These are phyloP conservation scores for Rhypophila decipiens DNA, from an alignment of 495 filamentous ascomycete genomes.

Conservation along the genomic window DNA sequence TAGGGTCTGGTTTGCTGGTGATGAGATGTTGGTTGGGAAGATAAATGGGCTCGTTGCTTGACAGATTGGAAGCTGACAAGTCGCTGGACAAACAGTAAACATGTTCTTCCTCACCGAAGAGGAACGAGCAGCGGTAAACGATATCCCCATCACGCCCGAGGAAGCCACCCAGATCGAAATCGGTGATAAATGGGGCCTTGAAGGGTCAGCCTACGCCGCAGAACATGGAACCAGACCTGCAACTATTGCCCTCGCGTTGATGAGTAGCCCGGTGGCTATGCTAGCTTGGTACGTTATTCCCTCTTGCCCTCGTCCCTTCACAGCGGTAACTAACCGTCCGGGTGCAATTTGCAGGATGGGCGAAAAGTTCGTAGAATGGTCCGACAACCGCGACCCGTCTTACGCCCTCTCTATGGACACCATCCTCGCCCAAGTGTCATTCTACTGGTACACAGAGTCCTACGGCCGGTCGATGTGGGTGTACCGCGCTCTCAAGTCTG, in stretches of 20 bases:
- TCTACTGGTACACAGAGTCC: conserved; percentile 62
- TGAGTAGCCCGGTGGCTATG: conserved; percentile 54
- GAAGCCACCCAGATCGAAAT: background rate
- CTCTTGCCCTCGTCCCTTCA: background rate
- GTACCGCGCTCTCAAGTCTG: conserved; percentile 37
- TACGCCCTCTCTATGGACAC: conserved; percentile 8
- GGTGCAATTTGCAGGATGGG: conserved; percentile 35
- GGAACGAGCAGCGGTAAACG: background rate
- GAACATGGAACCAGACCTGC: conserved; percentile 53
- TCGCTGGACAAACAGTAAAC: too few species aligned
- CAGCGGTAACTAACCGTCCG: background rate
- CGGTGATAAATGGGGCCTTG: conserved; percentile 5
- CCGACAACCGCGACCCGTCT: conserved; percentile 31
- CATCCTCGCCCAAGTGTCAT: conserved; percentile 47
- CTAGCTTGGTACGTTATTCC: conserved; percentile 43
- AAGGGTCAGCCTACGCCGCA: conserved; percentile 45
- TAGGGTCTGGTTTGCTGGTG: background rate
- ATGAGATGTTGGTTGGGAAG: too few species aligned
- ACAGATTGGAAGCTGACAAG: too few species aligned
- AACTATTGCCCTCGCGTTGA: conserved; percentile 53
- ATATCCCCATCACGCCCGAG: background rate
- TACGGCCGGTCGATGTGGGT: conserved; percentile 51
- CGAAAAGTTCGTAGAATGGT: conserved; percentile 64
- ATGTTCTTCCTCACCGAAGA: background rate
- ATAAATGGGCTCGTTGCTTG: too few species aligned